Evolutionary conservation across 345 rosid species (phyloP), one percentile per base, ranked within the genome.

Genomic region (Reutealis trisperma): DNA sequence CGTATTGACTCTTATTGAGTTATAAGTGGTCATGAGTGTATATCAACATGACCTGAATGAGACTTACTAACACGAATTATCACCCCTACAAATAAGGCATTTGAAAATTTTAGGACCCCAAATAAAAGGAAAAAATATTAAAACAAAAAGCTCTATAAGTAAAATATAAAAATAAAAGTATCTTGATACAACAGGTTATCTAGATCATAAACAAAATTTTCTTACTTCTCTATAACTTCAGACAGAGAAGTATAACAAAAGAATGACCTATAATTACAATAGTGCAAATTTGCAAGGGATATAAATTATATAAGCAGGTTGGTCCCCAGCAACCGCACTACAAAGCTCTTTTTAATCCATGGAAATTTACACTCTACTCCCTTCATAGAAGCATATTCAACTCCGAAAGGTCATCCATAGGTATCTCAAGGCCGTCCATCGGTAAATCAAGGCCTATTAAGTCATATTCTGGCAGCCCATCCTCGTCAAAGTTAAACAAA

Each of bases 341-440:
- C 70, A 64, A 45, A 71, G 74, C 82, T 81, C 72, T 70, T 52
- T 74, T 73, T 74, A 72, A 83, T 75, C 71, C 82, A 72, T 22
- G 74, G 47, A 80, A 78, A 81, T 83, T 70, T 86, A 86, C 88
- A 86, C 79, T 80, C 42, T 73, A 63, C 69, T 27, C 6, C 8
- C 78, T 71, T 78, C 69, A 81, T 61, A 67, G 72, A 60, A 88
- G 75, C 77, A 85, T 81, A 61, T 79, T 58, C 51, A 84, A 78
- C 25, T 82, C 89, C 0, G 87, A 81, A 51, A 89, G 84, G 77
- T 89, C 92, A 61, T 89, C 92, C 92, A 89, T 85, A 61, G 93
- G 93, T 78, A 88, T 88, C 47, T 79, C 74, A 13, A 79, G 82
- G 42, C 72, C 75, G 8, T 78, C 81, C 68, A 67, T 47, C 2